phyloP scores from a whole-genome alignment of 805 yeast species.

The Myxozyma sirexii region DNA sequence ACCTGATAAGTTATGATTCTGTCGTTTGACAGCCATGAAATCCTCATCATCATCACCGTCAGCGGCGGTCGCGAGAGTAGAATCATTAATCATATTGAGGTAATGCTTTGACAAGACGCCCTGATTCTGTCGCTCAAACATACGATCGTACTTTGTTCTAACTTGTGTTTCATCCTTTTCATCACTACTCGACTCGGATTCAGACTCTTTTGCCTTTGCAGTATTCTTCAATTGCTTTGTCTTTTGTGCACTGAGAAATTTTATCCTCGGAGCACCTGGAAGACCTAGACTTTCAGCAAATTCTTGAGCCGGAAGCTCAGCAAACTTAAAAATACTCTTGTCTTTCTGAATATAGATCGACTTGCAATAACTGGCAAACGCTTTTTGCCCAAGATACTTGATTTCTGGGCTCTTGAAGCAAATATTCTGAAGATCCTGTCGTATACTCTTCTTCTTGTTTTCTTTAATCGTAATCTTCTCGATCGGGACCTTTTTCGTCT shows the following conservation, averaged over 20 bases:
- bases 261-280: conserved; percentile 95
- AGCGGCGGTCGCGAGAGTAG: conserved; percentile 36
- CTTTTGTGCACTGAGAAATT: conserved; percentile 58
- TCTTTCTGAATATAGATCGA: conserved; percentile 86
- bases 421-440: conserved; percentile 81
- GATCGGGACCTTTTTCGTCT: conserved; percentile 65
- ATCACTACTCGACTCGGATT: conserved; percentile 52
- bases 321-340: conserved; percentile 79
- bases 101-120: conserved; percentile 89
- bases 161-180: conserved; percentile 49
- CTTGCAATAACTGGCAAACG: conserved; percentile 87
- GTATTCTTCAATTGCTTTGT: conserved; percentile 78
- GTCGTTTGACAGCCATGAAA: conserved; percentile 78
- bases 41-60: conserved; percentile 62
- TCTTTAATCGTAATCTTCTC: conserved; percentile 73
- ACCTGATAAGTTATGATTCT: conserved; percentile 60
- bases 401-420: conserved; percentile 90
- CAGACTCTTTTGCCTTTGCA: conserved; percentile 65
- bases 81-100: conserved; percentile 61
- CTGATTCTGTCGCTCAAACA: conserved; percentile 95
- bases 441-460: conserved; percentile 69
- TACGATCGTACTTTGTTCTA: conserved; percentile 87
- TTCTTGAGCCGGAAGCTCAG: conserved; percentile 74
- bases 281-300: conserved; percentile 87
- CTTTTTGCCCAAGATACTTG: conserved; percentile 93